phyloP scores from a whole-genome alignment of 2,329 filamentous ascomycete species.

The Aspergillus ruber region DNA sequence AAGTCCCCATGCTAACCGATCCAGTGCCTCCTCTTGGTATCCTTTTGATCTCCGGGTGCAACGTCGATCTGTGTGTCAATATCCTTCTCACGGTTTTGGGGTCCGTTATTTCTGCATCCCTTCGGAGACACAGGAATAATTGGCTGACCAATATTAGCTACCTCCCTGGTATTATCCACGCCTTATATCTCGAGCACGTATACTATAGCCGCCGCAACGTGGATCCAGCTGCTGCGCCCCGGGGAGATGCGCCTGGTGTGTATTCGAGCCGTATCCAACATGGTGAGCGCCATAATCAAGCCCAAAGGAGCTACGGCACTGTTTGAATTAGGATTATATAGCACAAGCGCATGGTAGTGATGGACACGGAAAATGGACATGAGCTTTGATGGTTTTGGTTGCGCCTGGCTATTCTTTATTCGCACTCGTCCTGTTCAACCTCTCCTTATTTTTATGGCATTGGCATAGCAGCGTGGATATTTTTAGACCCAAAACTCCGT shows the following conservation, averaged over 20 bases:
- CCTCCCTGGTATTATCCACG: conserved; percentile 71
- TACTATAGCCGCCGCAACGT: conserved; percentile 62
- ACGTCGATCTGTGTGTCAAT: conserved; percentile 60
- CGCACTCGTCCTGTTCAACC: background rate
- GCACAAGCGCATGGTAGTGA: background rate
- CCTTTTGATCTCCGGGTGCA: conserved; percentile 59
- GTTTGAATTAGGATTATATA: conserved; percentile 4
- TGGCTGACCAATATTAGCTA: conserved; percentile 42
- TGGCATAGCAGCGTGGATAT: background rate
- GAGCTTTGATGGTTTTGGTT: background rate
- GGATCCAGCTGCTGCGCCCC: conserved; percentile 15
- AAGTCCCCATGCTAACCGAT: conserved; percentile 5
- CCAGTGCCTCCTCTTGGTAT: conserved; percentile 62
- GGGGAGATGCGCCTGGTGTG: conserved; percentile 27
- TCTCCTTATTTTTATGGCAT: background rate
- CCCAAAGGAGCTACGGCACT: conserved; percentile 20
- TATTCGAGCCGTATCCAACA: conserved; percentile 36
- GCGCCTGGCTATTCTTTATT: background rate
- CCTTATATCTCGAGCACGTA: conserved; percentile 75
- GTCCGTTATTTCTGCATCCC: conserved; percentile 21
- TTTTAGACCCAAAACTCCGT: background rate
- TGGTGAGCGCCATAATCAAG: conserved; percentile 19
- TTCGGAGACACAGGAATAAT: background rate
- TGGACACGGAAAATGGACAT: background rate
- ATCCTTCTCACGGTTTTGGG: conserved; percentile 60